Evolutionary conservation across 768 basidiomycete genomes (phyloP).

Genomic region (Fistulinella prunicolor): DNA sequence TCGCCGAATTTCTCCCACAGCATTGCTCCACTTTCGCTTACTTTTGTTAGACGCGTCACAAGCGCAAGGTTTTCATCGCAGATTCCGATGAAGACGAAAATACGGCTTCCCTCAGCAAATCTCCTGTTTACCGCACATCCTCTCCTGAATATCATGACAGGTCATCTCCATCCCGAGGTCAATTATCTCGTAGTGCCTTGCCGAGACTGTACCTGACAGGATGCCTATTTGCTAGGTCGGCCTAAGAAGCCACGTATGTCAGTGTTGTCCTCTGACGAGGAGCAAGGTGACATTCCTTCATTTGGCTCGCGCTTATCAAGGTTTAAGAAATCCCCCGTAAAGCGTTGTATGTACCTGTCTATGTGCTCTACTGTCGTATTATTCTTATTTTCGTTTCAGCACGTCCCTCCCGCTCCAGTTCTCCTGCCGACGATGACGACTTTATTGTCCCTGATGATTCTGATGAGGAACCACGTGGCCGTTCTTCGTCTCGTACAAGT

Average conservation of each 20-base stretch:
- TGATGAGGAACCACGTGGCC: constrained; percentile 52
- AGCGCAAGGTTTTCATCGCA: constrained; percentile 65
- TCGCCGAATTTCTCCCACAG: background rate
- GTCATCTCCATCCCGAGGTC: constrained; percentile 30
- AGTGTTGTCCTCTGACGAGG: constrained; percentile 47
- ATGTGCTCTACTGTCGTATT: background rate
- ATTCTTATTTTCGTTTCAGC: constrained; percentile 32
- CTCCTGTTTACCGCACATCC: constrained; percentile 23
- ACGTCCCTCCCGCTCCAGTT: constrained; percentile 36
- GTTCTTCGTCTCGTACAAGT: constrained; percentile 43
- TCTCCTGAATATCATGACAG: constrained; percentile 27
- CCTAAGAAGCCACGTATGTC: constrained; percentile 63
- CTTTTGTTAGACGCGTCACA: constrained; percentile 39
- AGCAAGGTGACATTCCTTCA: constrained; percentile 40
- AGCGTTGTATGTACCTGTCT: constrained; percentile 41
- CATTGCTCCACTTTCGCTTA: background rate
- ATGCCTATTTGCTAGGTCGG: constrained; percentile 34
- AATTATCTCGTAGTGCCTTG: constrained; percentile 1
- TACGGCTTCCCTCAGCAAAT: background rate
- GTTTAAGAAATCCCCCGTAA: constrained; percentile 62
- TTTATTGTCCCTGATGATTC: constrained; percentile 70
- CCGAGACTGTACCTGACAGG: constrained; percentile 1
- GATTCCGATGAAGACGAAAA: constrained; percentile 60
- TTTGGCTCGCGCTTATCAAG: constrained; percentile 60
- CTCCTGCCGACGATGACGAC: constrained; percentile 62